Conservation (phyloP, 73 alveolate species). For the Paramecium primaurelia region DNA sequence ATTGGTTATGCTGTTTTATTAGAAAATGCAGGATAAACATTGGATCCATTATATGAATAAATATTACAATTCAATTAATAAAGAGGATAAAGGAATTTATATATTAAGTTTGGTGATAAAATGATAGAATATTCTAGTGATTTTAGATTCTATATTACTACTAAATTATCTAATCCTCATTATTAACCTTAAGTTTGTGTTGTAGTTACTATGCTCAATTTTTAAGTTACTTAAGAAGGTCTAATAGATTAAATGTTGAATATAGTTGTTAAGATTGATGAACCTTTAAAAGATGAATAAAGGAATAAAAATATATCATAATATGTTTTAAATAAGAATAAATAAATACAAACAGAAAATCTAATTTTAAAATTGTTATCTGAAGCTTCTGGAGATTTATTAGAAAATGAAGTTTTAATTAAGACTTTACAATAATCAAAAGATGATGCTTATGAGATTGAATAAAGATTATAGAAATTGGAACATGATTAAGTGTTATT, state of each 20-base stretch:
- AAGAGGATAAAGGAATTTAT: conserved; percentile 85
- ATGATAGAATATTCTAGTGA: conserved; percentile 84
- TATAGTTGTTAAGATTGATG: conserved; percentile 63
- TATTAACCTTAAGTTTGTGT: conserved; percentile 99
- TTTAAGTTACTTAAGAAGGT: conserved; percentile 98
- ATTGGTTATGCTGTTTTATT: conserved; percentile 95
- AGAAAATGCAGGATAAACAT: conserved; percentile 96
- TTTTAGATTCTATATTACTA: conserved; percentile 96
- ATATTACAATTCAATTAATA: conserved; percentile 90
- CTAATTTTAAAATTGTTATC: conserved; percentile 47
- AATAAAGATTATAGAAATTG: conserved; percentile 65
- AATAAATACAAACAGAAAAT: conserved; percentile 58
- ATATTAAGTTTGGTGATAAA: conserved; percentile 86
- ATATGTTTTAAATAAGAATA: conserved; percentile 50
- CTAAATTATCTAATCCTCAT: conserved; percentile 99
- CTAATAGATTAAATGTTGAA: conserved; percentile 80
- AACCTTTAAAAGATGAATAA: conserved; percentile 68
- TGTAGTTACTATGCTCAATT: conserved; percentile 95
- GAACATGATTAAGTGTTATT: conserved; percentile 63
- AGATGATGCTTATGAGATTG: conserved; percentile 69
- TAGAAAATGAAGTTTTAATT: conserved; percentile 82
- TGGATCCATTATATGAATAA: conserved; percentile 93
- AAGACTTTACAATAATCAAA: conserved; percentile 76
- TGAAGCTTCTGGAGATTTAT: conserved; percentile 66
- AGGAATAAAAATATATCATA: conserved; percentile 71